Conservation (phyloP, 805 yeast species). For the Spathaspora sp. region DNA sequence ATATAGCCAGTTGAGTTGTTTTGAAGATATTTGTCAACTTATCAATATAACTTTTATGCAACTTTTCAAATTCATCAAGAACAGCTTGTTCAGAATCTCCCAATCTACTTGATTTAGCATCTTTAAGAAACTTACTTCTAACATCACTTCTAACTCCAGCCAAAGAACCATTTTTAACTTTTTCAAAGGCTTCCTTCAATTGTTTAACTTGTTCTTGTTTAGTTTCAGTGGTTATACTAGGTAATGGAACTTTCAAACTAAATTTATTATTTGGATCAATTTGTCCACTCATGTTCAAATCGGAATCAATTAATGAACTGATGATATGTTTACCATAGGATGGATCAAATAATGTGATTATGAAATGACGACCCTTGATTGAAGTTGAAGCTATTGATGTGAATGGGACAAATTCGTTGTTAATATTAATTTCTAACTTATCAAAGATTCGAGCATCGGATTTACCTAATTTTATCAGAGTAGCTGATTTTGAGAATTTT, state of each 20-base stretch:
- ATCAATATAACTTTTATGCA: conserved; percentile 61
- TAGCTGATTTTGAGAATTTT: conserved; percentile 50
- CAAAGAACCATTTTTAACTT: conserved; percentile 51
- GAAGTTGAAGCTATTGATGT: conserved; percentile 69
- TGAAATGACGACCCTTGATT: conserved; percentile 62
- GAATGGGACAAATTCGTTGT: conserved; percentile 46
- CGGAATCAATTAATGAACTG: conserved; percentile 65
- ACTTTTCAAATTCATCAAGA: conserved; percentile 60
- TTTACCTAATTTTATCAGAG: conserved; percentile 66
- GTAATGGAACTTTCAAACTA: conserved; percentile 67
- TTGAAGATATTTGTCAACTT: conserved; percentile 57
- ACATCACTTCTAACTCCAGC: conserved; percentile 42
- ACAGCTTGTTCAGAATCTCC: conserved; percentile 53
- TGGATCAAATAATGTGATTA: conserved; percentile 88
- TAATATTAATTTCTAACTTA: conserved; percentile 47
- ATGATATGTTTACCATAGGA: conserved; percentile 63
- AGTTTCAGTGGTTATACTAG: conserved; percentile 69
- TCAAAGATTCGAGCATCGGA: conserved; percentile 67
- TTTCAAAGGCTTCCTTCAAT: conserved; percentile 65
- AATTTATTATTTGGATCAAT: conserved; percentile 69
- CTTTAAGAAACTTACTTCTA: conserved; percentile 57
- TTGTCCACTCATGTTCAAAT: conserved; percentile 77
- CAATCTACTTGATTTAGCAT: conserved; percentile 48
- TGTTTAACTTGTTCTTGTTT: conserved; percentile 54
- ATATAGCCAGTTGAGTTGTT: conserved; percentile 48